A percentile compares a stretch with the other conserved stretches of the same genome.
Evolutionary conservation across 805 yeast species (phyloP).

Genomic region (Pichia heedii): DNA sequence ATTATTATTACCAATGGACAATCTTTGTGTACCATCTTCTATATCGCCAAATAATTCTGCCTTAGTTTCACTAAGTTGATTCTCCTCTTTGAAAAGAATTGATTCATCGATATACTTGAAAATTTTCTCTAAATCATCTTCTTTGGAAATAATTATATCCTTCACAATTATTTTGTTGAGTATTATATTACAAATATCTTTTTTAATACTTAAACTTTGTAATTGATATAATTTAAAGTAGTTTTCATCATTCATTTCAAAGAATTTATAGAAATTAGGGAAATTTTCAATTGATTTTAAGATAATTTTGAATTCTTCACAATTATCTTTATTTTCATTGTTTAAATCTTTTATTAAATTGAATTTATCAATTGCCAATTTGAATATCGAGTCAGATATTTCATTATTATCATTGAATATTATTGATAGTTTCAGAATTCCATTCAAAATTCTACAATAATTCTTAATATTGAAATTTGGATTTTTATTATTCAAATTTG

Average conservation of each 20-base stretch:
- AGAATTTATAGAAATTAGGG: slow-evolving; percentile 25
- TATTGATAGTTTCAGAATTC: slow-evolving; percentile 56
- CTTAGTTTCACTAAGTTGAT: slow-evolving; percentile 22
- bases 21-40: background rate
- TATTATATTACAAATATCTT: slow-evolving; percentile 50
- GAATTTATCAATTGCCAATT: slow-evolving; percentile 39
- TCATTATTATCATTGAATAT: slow-evolving; percentile 34
- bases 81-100: slow-evolving; percentile 33
- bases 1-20: slow-evolving; percentile 6
- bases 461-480: slow-evolving; percentile 65
- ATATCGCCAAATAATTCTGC: slow-evolving; percentile 20
- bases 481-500: slow-evolving; percentile 43
- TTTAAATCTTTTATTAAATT: slow-evolving; percentile 15
- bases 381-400: slow-evolving; percentile 53
- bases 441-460: slow-evolving; percentile 52
- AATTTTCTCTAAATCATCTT: slow-evolving; percentile 48
- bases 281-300: slow-evolving; percentile 41
- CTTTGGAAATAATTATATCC: slow-evolving; percentile 29
- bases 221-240: slow-evolving; percentile 47
- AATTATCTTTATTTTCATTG: slow-evolving; percentile 25
- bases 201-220: slow-evolving; percentile 44
- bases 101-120: slow-evolving; percentile 46
- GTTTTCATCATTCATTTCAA: slow-evolving; percentile 34
- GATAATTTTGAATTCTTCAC: slow-evolving; percentile 15
- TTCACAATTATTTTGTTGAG: slow-evolving; percentile 44